Percentiles rank a stretch among this genome's conserved stretches.
These are phyloP conservation scores for Dictyophora rubrovolvata DNA, from an alignment of 768 basidiomycete species.

Conservation along the genomic window DNA sequence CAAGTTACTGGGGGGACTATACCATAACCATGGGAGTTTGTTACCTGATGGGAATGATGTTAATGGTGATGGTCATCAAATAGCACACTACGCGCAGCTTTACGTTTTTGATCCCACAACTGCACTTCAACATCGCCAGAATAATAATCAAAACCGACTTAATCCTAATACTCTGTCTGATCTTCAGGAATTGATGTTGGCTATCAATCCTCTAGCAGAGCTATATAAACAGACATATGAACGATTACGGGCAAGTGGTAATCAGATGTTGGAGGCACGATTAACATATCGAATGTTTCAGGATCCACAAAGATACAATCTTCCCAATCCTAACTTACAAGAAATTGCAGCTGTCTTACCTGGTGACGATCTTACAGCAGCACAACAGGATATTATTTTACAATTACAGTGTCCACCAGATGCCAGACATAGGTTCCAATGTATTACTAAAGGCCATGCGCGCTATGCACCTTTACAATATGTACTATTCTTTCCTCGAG, in stretches of 20 bases:
- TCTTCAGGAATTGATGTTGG: neutral
- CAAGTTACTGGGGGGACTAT: neutral
- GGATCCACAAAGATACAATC: neutral
- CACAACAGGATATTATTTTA: constrained; percentile 27
- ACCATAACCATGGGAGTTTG: neutral
- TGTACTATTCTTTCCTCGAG: constrained; percentile 34
- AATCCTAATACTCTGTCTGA: neutral
- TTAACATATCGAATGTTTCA: neutral
- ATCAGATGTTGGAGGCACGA: neutral
- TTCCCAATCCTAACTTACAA: constrained; percentile 25
- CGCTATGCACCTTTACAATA: constrained; percentile 32
- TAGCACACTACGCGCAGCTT: constrained; percentile 29
- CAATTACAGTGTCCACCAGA: constrained; percentile 7
- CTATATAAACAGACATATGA: neutral
- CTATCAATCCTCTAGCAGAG: constrained; percentile 1
- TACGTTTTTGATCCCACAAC: constrained; percentile 29
- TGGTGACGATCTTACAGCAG: constrained; percentile 16
- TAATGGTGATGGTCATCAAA: neutral
- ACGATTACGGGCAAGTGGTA: neutral
- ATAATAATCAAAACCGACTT: neutral
- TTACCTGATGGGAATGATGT: neutral
- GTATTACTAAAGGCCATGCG: constrained; percentile 26
- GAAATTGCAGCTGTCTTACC: constrained; percentile 36
- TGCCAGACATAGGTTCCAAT: constrained; percentile 15
- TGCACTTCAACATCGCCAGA: neutral